Evolutionary conservation across 2,329 filamentous ascomycete genomes (phyloP).

Genomic region (Tolypocladium inflatum): DNA sequence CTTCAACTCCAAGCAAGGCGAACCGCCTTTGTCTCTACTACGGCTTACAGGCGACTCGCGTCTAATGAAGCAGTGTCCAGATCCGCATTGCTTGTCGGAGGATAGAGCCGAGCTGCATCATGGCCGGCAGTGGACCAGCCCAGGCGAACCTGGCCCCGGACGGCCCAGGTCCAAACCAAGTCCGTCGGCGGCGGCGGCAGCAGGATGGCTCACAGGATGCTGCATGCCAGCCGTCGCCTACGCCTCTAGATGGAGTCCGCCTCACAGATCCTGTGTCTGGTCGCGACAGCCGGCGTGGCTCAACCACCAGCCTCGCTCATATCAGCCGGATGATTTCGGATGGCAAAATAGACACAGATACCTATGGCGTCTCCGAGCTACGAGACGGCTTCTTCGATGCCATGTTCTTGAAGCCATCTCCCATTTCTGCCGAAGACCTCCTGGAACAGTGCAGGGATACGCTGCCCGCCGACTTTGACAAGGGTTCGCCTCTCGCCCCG

Average conservation of each 20-base stretch:
- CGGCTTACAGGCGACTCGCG: too few relatives aligned
- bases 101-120: not conserved
- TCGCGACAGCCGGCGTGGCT: conserved; percentile 11
- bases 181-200: not conserved
- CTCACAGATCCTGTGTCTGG: conserved; percentile 6
- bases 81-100: too few relatives aligned
- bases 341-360: conserved; percentile 24
- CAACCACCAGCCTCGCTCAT: conserved; percentile 19
- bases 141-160: not conserved
- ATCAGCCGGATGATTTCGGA: conserved; percentile 23
- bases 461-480: conserved; percentile 36
- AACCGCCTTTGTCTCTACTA: too few relatives aligned
- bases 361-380: conserved; percentile 32
- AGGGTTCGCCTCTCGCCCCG: conserved; percentile 35
- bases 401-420: conserved; percentile 33
- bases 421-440: conserved; percentile 27
- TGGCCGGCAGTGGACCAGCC: not conserved
- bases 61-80: too few relatives aligned
- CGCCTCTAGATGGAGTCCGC: conserved; percentile 4
- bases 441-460: conserved; percentile 31
- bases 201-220: not conserved
- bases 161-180: not conserved
- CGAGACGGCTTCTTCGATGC: conserved; percentile 40
- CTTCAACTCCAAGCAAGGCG: too few relatives aligned
- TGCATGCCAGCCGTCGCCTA: not conserved